Evolutionary conservation across 352 stramenopile species (phyloP).

Genomic region (Phytophthora parvispora): DNA sequence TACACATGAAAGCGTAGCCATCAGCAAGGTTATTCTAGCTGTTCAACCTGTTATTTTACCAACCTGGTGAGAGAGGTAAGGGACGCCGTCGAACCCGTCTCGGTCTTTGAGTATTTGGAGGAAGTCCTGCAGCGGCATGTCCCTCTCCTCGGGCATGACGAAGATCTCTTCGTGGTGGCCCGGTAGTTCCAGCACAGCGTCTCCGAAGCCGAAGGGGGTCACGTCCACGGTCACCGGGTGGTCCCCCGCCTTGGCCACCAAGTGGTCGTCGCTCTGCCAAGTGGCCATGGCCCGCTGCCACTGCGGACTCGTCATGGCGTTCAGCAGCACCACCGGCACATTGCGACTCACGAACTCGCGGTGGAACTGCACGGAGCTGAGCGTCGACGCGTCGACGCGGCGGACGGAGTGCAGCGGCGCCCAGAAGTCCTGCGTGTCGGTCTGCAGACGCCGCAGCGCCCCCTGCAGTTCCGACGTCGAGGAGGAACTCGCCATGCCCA

Average conservation of each 20-base stretch:
- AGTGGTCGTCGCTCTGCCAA: slow-evolving; percentile 71
- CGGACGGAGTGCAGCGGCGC: slow-evolving; percentile 59
- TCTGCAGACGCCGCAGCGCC: slow-evolving; percentile 49
- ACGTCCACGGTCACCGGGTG: slow-evolving; percentile 75
- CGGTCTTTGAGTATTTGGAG: slow-evolving; percentile 57
- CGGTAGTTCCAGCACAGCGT: slow-evolving; percentile 68
- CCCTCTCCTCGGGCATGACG: slow-evolving; percentile 85
- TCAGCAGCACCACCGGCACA: slow-evolving; percentile 78
- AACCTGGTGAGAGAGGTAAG: slow-evolving; percentile 87
- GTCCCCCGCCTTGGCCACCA: slow-evolving; percentile 57
- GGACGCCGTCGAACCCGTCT: slow-evolving; percentile 73
- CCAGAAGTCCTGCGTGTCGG: slow-evolving; percentile 83
- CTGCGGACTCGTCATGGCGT: slow-evolving; percentile 64
- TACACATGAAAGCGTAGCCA: slow-evolving; percentile 15
- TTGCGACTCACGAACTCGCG: slow-evolving; percentile 82
- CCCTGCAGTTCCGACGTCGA: slow-evolving; percentile 6
- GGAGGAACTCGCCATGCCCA: neutral
- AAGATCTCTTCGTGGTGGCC: slow-evolving; percentile 50
- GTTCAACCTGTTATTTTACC: slow-evolving; percentile 15
- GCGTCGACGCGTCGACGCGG: slow-evolving; percentile 52
- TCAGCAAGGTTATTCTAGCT: neutral
- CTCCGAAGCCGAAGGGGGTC: slow-evolving; percentile 80
- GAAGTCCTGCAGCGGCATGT: slow-evolving; percentile 76
- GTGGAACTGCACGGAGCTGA: slow-evolving; percentile 74
- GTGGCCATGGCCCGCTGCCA: slow-evolving; percentile 58